A percentile compares a stretch with the other conserved stretches of the same genome.
Conservation (phyloP, 495 filamentous ascomycete genomes). For the Schizothecium vesticola region DNA sequence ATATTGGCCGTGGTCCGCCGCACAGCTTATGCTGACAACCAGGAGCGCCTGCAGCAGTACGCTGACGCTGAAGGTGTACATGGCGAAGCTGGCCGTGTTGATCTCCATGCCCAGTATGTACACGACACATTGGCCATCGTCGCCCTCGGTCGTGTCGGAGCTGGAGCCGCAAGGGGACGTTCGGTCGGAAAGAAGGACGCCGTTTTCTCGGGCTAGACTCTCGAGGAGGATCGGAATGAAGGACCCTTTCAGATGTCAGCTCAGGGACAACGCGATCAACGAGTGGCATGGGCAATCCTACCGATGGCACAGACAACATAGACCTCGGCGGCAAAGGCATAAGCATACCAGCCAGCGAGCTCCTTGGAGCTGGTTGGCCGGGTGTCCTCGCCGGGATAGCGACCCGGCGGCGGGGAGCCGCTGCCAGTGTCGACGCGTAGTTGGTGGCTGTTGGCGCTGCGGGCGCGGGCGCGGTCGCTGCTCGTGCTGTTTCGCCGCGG, state of each 20-base stretch:
- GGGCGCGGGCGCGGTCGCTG: constrained; percentile 9
- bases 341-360: constrained; percentile 90
- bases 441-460: constrained; percentile 11
- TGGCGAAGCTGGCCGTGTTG: constrained; percentile 94
- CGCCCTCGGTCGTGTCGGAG: constrained; percentile 29
- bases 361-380: constrained; percentile 82
- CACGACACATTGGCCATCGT: constrained; percentile 72
- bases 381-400: constrained; percentile 79
- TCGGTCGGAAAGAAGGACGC: constrained; percentile 72
- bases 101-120: constrained; percentile 76
- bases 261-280: background rate
- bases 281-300: constrained; percentile 10
- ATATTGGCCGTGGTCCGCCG: constrained; percentile 91
- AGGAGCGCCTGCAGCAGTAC: constrained; percentile 83
- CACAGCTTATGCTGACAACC: constrained; percentile 92
- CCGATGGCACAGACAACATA: constrained; percentile 73
- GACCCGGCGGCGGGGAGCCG: constrained; percentile 13
- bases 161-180: constrained; percentile 60
- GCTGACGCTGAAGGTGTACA: constrained; percentile 95
- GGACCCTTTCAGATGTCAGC: constrained; percentile 54
- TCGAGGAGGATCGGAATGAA: constrained; percentile 97
- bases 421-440: constrained; percentile 1
- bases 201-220: constrained; percentile 84
- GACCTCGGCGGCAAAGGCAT: constrained; percentile 95
- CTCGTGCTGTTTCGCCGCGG: constrained; percentile 9